Evolutionary conservation across 1,284 basidiomycete genomes (phyloP).

Genomic region (Puccinia novopanici): DNA sequence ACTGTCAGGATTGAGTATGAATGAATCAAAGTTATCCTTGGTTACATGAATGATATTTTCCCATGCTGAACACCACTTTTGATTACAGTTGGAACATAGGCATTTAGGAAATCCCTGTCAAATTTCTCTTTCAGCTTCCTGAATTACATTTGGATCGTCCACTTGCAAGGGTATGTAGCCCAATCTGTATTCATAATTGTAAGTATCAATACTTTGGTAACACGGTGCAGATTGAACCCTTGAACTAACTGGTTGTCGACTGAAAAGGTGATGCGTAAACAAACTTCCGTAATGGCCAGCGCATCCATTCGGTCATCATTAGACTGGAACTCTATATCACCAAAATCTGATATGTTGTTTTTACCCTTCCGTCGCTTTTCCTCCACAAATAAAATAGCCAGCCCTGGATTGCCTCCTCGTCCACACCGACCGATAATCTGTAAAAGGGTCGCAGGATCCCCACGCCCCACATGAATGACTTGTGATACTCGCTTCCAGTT

Average conservation of each 20-base stretch:
- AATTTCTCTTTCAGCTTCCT: too few relatives aligned
- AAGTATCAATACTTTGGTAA: not conserved
- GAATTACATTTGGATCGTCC: too few relatives aligned
- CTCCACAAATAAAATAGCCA: not conserved
- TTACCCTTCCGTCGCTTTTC: not conserved
- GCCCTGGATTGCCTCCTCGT: not conserved
- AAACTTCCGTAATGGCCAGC: too few relatives aligned
- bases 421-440: not conserved
- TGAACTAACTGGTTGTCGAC: not conserved
- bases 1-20: too few relatives aligned
- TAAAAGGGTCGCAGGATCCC: not conserved
- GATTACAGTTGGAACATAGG: too few relatives aligned
- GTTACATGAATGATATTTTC: too few relatives aligned
- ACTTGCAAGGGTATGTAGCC: not conserved
- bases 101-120: too few relatives aligned
- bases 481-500: conserved; percentile 2
- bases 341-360: not conserved
- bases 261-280: not conserved
- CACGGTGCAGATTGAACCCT: too few relatives aligned
- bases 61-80: too few relatives aligned
- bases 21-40: too few relatives aligned
- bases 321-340: not conserved
- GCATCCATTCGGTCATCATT: too few relatives aligned
- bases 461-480: not conserved
- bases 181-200: not conserved